Evolutionary conservation across 1,139 yeast species (phyloP), one percentile per base, ranked within the genome.

Genomic region (Yarrowia galli): DNA sequence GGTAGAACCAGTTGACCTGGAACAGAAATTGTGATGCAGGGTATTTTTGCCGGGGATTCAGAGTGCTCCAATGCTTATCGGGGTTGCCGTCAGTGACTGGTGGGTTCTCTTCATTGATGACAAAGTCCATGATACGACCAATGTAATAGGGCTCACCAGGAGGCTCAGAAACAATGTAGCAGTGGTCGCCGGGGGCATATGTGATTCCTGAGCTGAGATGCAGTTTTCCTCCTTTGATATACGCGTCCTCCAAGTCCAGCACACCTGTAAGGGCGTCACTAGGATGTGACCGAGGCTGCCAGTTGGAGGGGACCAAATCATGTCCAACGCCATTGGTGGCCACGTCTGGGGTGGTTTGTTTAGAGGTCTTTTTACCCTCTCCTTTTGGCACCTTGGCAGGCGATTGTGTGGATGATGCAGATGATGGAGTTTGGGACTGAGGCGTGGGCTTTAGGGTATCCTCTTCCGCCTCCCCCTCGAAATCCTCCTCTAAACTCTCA

Each of bases 91-190:
- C 40, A 20, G 58, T 45, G 22, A 23, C 22, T 15, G 56, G 36
- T 1, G 58, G 45, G 45, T 56, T 54, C 20, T 45, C 65, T 32
- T 64, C 60, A 22, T 42, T 51, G 49, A 64, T 42, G 67, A 54
- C 86, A 75, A 92, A 92, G 32, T 93, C 96, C 84, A 91, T 85
- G 64, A 95, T 84, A 67, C 96, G 82, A 0, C 97, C 98, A 61
- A 95, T 85, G 74, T 91, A 92, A 79, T 91, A 93, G 0, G 98
- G 98, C 73, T 93, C 98, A 1, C 97, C 96, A 0, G 97, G 95
- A 0, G 98, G 98, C 76, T 92, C 98, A 71, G 96, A 88, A 32
- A 92, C 83, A 86, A 95, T 87, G 76, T 91, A 93, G 7, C 93
- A 89, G 71, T 84, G 88, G 69, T 93, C 97, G 48, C 79, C 79